Evolutionary conservation across 2,329 filamentous ascomycete genomes (phyloP), one percentile per base, ranked within the genome.

Genomic region (Zymoseptoria pseudotritici): DNA sequence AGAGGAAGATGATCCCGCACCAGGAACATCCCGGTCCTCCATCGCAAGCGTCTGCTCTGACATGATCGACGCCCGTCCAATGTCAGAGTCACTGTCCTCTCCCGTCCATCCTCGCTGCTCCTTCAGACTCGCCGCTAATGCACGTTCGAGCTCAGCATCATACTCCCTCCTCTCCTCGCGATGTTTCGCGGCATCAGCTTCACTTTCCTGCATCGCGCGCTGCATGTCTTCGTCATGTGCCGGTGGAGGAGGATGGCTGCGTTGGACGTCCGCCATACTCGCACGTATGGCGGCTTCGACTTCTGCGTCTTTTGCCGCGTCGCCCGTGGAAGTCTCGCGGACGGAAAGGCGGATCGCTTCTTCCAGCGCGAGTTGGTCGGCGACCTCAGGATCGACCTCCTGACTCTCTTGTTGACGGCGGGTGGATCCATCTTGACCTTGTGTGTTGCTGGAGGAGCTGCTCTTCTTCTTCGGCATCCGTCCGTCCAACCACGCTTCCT

Each of bases 201-300:
- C 72, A 63, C 79, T 82, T 9, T 79, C 80, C 49, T 74, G 69
- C 58, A 84, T 78, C 2, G 81, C 82, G 31, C 77, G 76, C 21
- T 78, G 72, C 11, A 83, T 68, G 55, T 81, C 74, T 19, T 80
- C 75, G 50, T 77, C 74, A 53, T 75, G 71, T n/a, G 71, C 69
- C 2, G 63, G 71, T 19, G 74, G 67, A 7, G 70, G 67, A 8
- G 68, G 67, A 17, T 70, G 68, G 4, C 66, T 67, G 17, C 69
- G 66, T 58, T 81, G 76, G 2, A 86, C 72, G 66, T 89, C 85
- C 13, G 76, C 77, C 17, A 94, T 79, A 63, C 87, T 90, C 4
- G 88, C 85, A 13, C 88, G 81, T 55, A 95, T 88, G 0, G 89
- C 89, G 20, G 83, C 80, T 70, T 91, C 90, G 54, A 95, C 80